Evolutionary conservation across 140 eudicot species (phyloP), one percentile per base, ranked within the genome.

Genomic region (Cichorium intybus): DNA sequence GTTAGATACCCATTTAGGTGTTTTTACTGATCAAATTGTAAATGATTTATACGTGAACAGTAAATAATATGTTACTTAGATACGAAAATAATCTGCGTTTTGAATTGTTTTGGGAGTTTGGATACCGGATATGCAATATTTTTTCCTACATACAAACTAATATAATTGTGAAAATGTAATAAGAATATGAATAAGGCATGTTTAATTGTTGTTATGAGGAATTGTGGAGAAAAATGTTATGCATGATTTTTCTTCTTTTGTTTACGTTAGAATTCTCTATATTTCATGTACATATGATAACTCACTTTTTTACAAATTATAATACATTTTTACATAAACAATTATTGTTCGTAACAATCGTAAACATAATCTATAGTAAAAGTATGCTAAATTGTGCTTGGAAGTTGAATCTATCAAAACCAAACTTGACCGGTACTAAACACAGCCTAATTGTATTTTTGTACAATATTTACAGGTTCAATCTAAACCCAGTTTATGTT

Each of bases 1-100:
- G 1, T 33, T 66, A 37, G 53, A 39, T 67, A 47, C 63, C 41
- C 34, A 8, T 67, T 67, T 64, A 53, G 39, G 62, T 35, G 8
- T 11, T 14, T 34, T 66, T 15, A 15, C 10, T 45, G 20, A 2
- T n/a, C 24, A 60, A 20, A 15, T 64, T 66, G 51, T n/a, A 51
- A 41, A 15, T 21, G 7, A 52, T 23, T 33, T 34, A 66, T 8
- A 14, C 29, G 22, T 66, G 24, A 48, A 52, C 24, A 31, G 18
- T 63, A 63, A 33, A n/a, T 12, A 20, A 64, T 7, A 43, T 43
- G 18, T 43, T 43, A 39, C 47, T 39, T 39, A 39, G 47, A 11
- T 35, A 8, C 43, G 43, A 10, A 31, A 31, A 2, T 2, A 2
- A 31, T 31, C 6, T 5, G 35, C 6, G 35, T 31, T 31, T 31